Conservation (phyloP, 2,329 filamentous ascomycete genomes). For the Berkeleyomyces rouxiae region DNA sequence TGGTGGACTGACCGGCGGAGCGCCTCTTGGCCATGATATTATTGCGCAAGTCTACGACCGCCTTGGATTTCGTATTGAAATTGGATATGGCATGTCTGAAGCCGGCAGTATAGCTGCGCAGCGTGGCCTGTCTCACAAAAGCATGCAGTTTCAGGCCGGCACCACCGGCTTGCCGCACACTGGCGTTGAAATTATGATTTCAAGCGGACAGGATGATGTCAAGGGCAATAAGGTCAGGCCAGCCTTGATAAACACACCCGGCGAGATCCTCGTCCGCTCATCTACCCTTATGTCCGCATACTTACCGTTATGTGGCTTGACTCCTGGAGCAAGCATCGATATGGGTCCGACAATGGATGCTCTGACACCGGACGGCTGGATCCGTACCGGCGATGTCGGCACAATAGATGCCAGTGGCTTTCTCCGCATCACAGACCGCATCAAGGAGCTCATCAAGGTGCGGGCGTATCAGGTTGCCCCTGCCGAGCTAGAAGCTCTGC, state of each 20-base stretch:
- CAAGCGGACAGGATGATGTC: slow-evolving; percentile 29
- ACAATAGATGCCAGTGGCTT: slow-evolving; percentile 37
- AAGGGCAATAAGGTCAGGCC: slow-evolving; percentile 15
- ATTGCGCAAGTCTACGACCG: slow-evolving; percentile 43
- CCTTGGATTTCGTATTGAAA: slow-evolving; percentile 32
- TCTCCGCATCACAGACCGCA: slow-evolving; percentile 53
- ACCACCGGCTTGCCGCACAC: slow-evolving; percentile 50
- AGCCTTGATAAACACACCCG: slow-evolving; percentile 29
- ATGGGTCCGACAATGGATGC: slow-evolving; percentile 24
- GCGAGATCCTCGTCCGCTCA: slow-evolving; percentile 49
- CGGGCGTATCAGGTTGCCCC: slow-evolving; percentile 44
- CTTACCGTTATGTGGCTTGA: slow-evolving; percentile 36
- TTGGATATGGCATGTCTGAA: slow-evolving; percentile 66
- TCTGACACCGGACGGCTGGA: slow-evolving; percentile 42
- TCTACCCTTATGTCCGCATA: slow-evolving; percentile 54
- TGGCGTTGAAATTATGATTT: slow-evolving; percentile 47
- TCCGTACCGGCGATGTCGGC: slow-evolving; percentile 55
- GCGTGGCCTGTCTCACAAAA: slow-evolving; percentile 34
- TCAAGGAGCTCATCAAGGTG: slow-evolving; percentile 51
- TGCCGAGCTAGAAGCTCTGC: slow-evolving; percentile 29
- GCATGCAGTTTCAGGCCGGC: slow-evolving; percentile 32
- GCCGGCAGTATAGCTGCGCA: slow-evolving; percentile 47
- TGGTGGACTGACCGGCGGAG: slow-evolving; percentile 41
- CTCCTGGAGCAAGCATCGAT: slow-evolving; percentile 17
- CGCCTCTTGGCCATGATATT: slow-evolving; percentile 40